Conservation (phyloP, 371 early-diverging fungal genomes). For the Gilbertella persicaria region DNA sequence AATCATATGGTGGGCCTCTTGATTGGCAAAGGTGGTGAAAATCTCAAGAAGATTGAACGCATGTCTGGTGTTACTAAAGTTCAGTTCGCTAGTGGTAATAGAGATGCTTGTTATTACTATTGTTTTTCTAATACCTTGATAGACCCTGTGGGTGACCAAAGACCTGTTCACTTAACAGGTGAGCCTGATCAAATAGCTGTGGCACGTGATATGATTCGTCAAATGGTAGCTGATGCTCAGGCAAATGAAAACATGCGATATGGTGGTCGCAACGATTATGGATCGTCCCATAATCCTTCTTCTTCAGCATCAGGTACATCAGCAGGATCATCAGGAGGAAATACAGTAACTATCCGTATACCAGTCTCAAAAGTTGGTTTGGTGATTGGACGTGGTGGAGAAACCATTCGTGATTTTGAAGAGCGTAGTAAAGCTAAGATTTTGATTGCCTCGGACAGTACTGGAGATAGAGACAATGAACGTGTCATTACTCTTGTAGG, state of each 20-base stretch:
- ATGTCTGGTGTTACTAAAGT: constrained; percentile 66
- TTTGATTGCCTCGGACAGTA: constrained; percentile 73
- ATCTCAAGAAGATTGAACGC: constrained; percentile 77
- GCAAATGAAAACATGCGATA: constrained; percentile 30
- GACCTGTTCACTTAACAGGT: constrained; percentile 69
- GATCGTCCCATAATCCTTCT: constrained; percentile 4
- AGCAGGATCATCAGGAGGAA: constrained; percentile 29
- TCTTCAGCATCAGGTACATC: no score
- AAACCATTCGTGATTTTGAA: constrained; percentile 86
- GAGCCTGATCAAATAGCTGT: constrained; percentile 57
- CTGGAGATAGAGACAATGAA: constrained; percentile 53
- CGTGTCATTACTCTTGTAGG: constrained; percentile 77
- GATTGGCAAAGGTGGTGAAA: constrained; percentile 86
- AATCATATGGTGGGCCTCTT: constrained; percentile 78
- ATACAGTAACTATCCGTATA: constrained; percentile 53
- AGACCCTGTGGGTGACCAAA: constrained; percentile 55
- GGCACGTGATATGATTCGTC: constrained; percentile 65
- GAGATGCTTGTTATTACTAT: not conserved
- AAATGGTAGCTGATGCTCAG: constrained; percentile 48
- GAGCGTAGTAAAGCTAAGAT: constrained; percentile 80
- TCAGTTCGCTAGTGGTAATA: constrained; percentile 70
- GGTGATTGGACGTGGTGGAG: constrained; percentile 89
- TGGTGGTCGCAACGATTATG: constrained; percentile 9
- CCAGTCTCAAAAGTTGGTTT: constrained; percentile 80
- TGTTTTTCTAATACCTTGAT: not conserved